phyloP scores from a whole-genome alignment of 2,329 filamentous ascomycete species.

The Pseudocercospora crystallina region DNA sequence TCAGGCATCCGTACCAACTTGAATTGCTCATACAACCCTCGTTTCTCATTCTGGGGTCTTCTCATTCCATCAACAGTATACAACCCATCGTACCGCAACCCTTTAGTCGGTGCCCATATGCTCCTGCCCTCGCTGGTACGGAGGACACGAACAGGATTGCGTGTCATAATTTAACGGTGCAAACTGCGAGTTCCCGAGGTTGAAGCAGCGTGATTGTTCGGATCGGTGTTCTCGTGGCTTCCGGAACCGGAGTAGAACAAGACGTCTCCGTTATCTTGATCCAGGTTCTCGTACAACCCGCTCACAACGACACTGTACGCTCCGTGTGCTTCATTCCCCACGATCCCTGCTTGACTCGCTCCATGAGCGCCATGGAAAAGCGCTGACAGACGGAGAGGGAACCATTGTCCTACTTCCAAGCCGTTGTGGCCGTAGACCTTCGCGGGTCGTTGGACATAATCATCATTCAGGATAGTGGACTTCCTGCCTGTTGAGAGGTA shows the following conservation, averaged over 20 bases:
- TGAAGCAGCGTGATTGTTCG: conserved; percentile 13
- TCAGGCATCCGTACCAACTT: conserved; percentile 18
- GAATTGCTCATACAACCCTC: conserved; percentile 32
- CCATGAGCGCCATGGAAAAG: conserved; percentile 30
- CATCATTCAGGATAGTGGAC: conserved; percentile 13
- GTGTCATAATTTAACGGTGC: conserved; percentile 14
- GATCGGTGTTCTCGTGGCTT: conserved; percentile 26
- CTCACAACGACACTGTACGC: conserved; percentile 29
- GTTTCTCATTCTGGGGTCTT: conserved; percentile 21
- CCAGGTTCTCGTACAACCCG: conserved; percentile 27
- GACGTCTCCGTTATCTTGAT: conserved; percentile 24
- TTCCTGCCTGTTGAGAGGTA: conserved; percentile 8
- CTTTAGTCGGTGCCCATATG: conserved; percentile 18
- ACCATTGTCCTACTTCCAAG: conserved; percentile 27
- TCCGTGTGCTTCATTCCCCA: conserved; percentile 17
- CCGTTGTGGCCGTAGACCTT: conserved; percentile 29
- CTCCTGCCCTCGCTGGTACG: conserved; percentile 17
- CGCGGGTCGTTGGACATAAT: conserved; percentile 12
- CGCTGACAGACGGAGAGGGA: conserved; percentile 24
- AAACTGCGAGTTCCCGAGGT: conserved; percentile 22
- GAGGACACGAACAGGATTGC: conserved; percentile 25
- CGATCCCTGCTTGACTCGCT: conserved; percentile 25
- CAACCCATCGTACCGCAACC: conserved; percentile 30
- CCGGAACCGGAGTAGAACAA: conserved; percentile 30
- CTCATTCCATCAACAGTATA: conserved; percentile 21